phyloP scores from a whole-genome alignment of 1,284 basidiomycete genomes.

The Cystobasidium sp. region DNA sequence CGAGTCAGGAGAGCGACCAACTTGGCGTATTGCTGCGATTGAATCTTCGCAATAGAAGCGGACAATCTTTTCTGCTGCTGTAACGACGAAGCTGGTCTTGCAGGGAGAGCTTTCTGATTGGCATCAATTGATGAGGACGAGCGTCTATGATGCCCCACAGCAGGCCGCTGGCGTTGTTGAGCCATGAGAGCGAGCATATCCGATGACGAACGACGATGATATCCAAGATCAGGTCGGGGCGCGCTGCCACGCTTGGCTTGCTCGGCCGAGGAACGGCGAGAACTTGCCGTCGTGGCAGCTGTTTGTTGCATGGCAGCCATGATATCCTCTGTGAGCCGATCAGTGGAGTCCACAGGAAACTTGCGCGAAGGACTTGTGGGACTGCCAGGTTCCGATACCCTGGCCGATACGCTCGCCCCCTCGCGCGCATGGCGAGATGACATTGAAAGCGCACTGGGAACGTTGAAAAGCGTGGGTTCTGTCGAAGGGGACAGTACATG shows the following conservation, averaged over 20 bases:
- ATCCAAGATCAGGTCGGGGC: background rate
- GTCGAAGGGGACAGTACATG: background rate
- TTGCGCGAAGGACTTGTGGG: background rate
- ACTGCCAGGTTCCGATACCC: constrained; percentile 1
- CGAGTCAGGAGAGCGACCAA: constrained; percentile 7
- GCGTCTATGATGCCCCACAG: constrained; percentile 14
- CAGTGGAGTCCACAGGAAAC: background rate
- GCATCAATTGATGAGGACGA: constrained; percentile 10
- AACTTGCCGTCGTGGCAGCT: background rate
- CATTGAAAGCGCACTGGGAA: background rate
- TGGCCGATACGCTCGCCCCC: constrained; percentile 7
- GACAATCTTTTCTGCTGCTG: background rate
- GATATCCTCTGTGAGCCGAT: background rate
- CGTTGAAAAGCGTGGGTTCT: background rate
- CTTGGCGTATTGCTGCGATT: constrained; percentile 2
- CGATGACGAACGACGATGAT: constrained; percentile 16
- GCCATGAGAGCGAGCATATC: constrained; percentile 2
- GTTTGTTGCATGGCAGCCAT: constrained; percentile 8
- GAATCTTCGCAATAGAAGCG: background rate
- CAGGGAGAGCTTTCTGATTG: constrained; percentile 5
- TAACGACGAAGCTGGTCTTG: background rate
- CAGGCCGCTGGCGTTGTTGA: constrained; percentile 10
- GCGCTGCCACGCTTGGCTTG: constrained; percentile 7
- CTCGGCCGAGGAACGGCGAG: constrained; percentile 16
- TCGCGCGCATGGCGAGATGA: constrained; percentile 6